A percentile compares a stretch with the other conserved stretches of the same genome.
Evolutionary conservation across 2,329 filamentous ascomycete species (phyloP).

Genomic region (Fusarium annulatum): DNA sequence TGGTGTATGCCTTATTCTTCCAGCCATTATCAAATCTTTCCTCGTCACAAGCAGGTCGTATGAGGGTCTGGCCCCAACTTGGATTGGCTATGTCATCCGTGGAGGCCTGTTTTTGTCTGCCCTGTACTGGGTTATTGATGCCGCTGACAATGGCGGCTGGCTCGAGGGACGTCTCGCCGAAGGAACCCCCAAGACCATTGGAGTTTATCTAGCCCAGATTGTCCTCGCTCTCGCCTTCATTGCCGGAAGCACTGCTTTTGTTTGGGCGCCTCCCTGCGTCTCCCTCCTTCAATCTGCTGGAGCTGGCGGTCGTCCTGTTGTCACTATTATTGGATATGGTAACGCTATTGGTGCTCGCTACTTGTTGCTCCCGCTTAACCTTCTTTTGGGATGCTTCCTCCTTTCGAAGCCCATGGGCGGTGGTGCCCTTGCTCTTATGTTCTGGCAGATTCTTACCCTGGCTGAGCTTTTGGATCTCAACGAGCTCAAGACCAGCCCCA

Average conservation of each 20-base stretch:
- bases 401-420: slow-evolving; percentile 95
- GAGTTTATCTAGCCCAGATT: slow-evolving; percentile 82
- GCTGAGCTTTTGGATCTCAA: slow-evolving; percentile 72
- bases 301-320: slow-evolving; percentile 60
- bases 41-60: slow-evolving; percentile 86
- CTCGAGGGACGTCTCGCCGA: slow-evolving; percentile 66
- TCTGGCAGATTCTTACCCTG: slow-evolving; percentile 90
- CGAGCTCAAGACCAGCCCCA: slow-evolving; percentile 71
- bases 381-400: slow-evolving; percentile 79
- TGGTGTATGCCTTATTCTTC: slow-evolving; percentile 75
- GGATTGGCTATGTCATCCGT: slow-evolving; percentile 85
- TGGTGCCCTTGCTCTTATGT: slow-evolving; percentile 81
- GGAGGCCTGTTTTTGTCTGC: slow-evolving; percentile 79
- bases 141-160: slow-evolving; percentile 89
- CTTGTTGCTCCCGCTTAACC: slow-evolving; percentile 82
- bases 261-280: slow-evolving; percentile 87
- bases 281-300: slow-evolving; percentile 70
- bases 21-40: slow-evolving; percentile 81
- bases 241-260: slow-evolving; percentile 85
- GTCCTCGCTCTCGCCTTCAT: slow-evolving; percentile 83
- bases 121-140: slow-evolving; percentile 88
- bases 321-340: slow-evolving; percentile 89
- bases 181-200: slow-evolving; percentile 75
- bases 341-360: slow-evolving; percentile 95
- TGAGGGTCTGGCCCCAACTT: slow-evolving; percentile 84